These are phyloP conservation scores for Gentiana dahurica DNA, from an alignment of 257 asterid genomes.

Conservation along the genomic window DNA sequence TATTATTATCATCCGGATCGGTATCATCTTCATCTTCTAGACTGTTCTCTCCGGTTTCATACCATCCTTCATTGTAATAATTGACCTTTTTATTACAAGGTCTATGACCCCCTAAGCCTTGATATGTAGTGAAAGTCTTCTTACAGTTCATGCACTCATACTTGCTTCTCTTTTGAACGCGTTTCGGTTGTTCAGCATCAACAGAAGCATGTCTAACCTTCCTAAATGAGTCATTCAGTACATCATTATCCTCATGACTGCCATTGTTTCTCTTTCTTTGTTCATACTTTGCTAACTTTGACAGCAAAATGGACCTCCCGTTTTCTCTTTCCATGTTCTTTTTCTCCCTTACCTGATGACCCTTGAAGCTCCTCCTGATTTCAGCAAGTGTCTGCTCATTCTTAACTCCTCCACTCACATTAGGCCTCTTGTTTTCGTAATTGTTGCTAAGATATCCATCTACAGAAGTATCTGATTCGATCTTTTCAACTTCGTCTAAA, in stretches of 20 bases:
- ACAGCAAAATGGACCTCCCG: conserved; percentile 6
- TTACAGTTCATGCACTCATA: conserved; percentile 85
- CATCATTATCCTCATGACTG: conserved; percentile 25
- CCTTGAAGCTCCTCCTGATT: conserved; percentile 20
- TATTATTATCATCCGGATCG: conserved; percentile 16
- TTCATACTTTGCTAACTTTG: conserved; percentile 14
- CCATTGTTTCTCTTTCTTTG: conserved; percentile 29
- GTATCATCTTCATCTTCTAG: conserved; percentile 38
- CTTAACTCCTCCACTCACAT: conserved; percentile 15
- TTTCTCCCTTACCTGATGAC: conserved; percentile 9
- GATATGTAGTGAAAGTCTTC: conserved; percentile 72
- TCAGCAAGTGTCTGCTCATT: conserved; percentile 24
- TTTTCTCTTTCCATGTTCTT: conserved; percentile 21
- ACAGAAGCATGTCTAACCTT: conserved; percentile 24
- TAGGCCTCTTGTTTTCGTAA: conserved; percentile 17
- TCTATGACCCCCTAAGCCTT: conserved; percentile 92
- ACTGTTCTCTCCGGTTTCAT: conserved; percentile 59
- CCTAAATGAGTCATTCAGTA: conserved; percentile 20
- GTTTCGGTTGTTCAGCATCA: conserved; percentile 19
- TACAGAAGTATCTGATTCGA: conserved; percentile 64
- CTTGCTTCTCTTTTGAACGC: conserved; percentile 40
- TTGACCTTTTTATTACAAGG: conserved; percentile 67
- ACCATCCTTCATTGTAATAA: conserved; percentile 27
- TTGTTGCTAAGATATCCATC: conserved; percentile 27
- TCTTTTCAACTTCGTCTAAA: conserved; percentile 59